A percentile compares a stretch with the other conserved stretches of the same genome.
Conservation (phyloP, 352 stramenopile genomes). For the Thalassiosira sp. region DNA sequence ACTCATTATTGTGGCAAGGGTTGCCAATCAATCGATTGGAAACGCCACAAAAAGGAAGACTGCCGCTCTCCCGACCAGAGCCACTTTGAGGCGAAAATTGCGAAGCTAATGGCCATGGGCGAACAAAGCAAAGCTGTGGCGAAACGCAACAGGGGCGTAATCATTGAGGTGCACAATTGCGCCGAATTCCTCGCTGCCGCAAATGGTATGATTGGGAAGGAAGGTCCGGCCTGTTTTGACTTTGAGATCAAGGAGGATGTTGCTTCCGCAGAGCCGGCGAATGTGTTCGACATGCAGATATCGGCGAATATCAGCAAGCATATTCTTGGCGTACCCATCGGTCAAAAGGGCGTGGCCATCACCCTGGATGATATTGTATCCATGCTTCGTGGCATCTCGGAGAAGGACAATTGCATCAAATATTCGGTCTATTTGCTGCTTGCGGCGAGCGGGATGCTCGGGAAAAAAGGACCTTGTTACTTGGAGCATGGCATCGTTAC, state of each 20-base stretch:
- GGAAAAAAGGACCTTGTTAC: constrained; percentile 20
- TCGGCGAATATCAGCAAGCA: constrained; percentile 12
- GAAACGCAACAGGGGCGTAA: constrained; percentile 7
- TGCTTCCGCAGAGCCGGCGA: neutral
- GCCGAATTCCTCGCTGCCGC: constrained; percentile 4
- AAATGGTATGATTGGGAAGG: constrained; percentile 18
- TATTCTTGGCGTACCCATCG: constrained; percentile 14
- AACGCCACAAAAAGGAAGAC: too few relatives aligned
- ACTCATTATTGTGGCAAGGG: neutral
- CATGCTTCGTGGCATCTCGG: neutral
- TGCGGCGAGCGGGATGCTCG: neutral
- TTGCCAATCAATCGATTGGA: neutral
- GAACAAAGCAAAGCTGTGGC: neutral
- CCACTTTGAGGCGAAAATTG: too few relatives aligned
- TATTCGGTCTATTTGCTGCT: constrained; percentile 16
- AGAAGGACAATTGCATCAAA: constrained; percentile 1
- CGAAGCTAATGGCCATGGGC: neutral
- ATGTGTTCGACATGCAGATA: neutral
- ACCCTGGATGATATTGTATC: constrained; percentile 18
- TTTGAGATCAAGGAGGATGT: constrained; percentile 21
- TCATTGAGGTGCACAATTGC: constrained; percentile 23
- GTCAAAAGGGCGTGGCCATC: neutral
- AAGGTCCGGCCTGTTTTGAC: constrained; percentile 13
- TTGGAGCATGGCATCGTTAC: constrained; percentile 28
- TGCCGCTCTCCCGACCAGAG: too few relatives aligned